phyloP scores from a whole-genome alignment of 345 rosid species.

The Excoecaria cochinchinensis region DNA sequence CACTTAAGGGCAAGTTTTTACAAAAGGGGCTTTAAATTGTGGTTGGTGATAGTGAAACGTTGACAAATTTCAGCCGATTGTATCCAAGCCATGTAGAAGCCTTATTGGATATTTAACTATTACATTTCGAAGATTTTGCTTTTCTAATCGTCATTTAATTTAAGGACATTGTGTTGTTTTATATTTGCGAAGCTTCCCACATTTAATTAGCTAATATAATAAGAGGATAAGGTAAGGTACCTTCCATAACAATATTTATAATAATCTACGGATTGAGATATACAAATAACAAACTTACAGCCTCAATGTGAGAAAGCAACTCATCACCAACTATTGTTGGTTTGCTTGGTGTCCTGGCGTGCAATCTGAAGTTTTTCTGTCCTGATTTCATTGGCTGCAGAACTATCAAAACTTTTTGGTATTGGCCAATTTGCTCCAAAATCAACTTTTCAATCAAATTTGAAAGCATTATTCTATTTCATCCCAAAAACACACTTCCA shows the following conservation, averaged over 20 bases:
- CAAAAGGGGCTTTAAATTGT: conserved; percentile 13
- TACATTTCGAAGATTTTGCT: conserved; percentile 25
- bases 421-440: too few species aligned
- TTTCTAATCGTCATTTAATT: conserved; percentile 9
- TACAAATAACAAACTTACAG: conserved; percentile 12
- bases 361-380: conserved; percentile 6
- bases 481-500: too few species aligned
- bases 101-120: conserved; percentile 24
- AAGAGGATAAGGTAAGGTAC: neutral
- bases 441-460: too few species aligned
- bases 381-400: conserved; percentile 22
- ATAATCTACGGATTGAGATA: conserved; percentile 7
- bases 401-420: too few species aligned
- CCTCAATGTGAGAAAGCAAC: conserved; percentile 14
- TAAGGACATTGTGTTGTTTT: neutral
- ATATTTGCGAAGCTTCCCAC: neutral
- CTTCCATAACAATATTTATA: conserved; percentile 4
- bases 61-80: conserved; percentile 26
- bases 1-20: conserved; percentile 15
- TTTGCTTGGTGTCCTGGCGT: too few species aligned
- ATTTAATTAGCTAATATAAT: neutral
- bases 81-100: neutral
- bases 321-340: conserved; percentile 4
- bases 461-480: too few species aligned
- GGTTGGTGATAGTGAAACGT: conserved; percentile 30